Conservation (phyloP, 208 protist genomes). For the Leishmania mexicana region DNA sequence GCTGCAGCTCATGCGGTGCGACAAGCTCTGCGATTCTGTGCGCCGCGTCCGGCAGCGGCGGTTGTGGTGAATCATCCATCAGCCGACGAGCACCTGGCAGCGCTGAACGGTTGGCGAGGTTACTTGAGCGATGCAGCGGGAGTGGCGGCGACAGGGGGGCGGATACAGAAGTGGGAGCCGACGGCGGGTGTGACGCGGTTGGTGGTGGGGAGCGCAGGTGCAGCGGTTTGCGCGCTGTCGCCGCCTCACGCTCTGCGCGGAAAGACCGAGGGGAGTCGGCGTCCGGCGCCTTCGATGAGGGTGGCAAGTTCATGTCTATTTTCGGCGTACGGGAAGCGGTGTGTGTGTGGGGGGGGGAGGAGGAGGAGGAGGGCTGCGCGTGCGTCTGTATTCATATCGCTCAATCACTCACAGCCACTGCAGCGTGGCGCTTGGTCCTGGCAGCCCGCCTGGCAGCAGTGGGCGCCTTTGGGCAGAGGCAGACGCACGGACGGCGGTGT, state of each 20-base stretch:
- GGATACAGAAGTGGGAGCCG: background rate
- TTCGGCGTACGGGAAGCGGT: background rate
- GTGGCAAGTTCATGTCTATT: background rate
- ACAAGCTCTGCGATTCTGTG: background rate
- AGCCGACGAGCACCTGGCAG: background rate
- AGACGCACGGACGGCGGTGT: background rate
- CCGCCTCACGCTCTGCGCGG: conserved; percentile 11
- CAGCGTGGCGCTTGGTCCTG: background rate
- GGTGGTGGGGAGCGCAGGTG: conserved; percentile 17
- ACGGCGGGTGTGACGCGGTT: background rate
- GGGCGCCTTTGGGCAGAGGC: background rate
- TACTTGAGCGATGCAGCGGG: conserved; percentile 14
- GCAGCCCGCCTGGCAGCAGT: background rate
- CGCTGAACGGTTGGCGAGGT: background rate
- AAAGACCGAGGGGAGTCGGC: conserved; percentile 16
- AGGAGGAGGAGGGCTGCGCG: background rate
- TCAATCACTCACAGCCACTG: background rate
- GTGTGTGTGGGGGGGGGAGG: background rate
- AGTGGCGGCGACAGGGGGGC: background rate
- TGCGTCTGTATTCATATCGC: background rate
- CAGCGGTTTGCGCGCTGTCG: conserved; percentile 12
- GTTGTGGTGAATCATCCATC: background rate
- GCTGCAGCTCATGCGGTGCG: background rate
- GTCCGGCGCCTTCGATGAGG: background rate
- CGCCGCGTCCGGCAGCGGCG: background rate